Base-by-base conservation (phyloP, 371 early-diverging fungal species). In the Lichtheimia corymbifera region DNA sequence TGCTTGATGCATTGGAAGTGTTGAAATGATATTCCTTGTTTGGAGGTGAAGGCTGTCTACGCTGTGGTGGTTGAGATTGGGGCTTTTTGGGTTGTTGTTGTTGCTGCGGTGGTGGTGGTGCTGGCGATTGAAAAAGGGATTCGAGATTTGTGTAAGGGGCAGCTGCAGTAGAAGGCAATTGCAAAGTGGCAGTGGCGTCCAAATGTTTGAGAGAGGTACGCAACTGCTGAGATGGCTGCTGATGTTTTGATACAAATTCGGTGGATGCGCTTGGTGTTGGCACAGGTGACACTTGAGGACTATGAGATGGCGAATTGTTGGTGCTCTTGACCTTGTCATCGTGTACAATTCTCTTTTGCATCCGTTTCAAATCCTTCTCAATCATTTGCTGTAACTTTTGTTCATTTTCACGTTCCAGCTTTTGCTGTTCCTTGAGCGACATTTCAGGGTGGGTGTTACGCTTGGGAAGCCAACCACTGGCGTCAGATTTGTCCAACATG, bases 401-500 rank as follows among this genome's bases (percentile, higher is more conserved):
- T 6, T 77, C 78, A 59, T 70, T 74, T 11, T 62, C 53, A 2
- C 63, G 60, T 49, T 70, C 76, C 1, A 51, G 30, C 30, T 67
- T 67, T 54, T 69, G 69, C 45, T 63, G 60, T 40, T 66, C 57
- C 41, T 73, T 47, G 6, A 22, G 18, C 17, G 47, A 47, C 18
- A 47, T 40, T 49, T 22, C 47, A 14, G 40, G 47, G 18, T 11
- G 22, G n/a, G 11, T 42, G 62, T 20, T 66, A 13, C 49, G 50
- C 18, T 59, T 53, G 17, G 49, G 20, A 18, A 43, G 28, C 75
- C 73, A 72, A 15, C 62, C 49, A 18, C 62, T 64, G 28, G 72
- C 76, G 47, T 76, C 72, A 2, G 73, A 63, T 51, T 79, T 79
- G 43, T 79, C 80, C 24, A 79, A 65, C n/a, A 79, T 51, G 22